Evolutionary conservation across 345 rosid species (phyloP).

Genomic region (rapeseed (Brassica napus)): Da-Ae NC_063450.1:48854501-48855000

Average conservation of each 20-base stretch:
- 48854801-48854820: conserved; percentile 65
- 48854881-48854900: conserved; percentile 66
- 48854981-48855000: conserved; percentile 86
- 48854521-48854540: no score
- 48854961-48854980: conserved; percentile 59
- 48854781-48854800: conserved; percentile 83
- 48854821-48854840: conserved; percentile 58
- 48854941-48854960: conserved; percentile 57
- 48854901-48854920: conserved; percentile 56
- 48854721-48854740: conserved; percentile 70
- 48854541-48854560: no score
- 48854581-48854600: no score
- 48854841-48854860: conserved; percentile 53
- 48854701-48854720: conserved; percentile 55
- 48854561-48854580: no score
- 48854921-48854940: conserved; percentile 41
- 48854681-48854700: no score
- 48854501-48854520: no score
- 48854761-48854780: conserved; percentile 73
- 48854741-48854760: conserved; percentile 74
- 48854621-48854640: no score
- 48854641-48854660: no score
- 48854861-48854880: conserved; percentile 64
- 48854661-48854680: no score
- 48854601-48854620: no score